These are phyloP conservation scores for Pelargonium hybrid DNA, from an alignment of 441 rosid species.

Conservation along the genomic window DNA sequence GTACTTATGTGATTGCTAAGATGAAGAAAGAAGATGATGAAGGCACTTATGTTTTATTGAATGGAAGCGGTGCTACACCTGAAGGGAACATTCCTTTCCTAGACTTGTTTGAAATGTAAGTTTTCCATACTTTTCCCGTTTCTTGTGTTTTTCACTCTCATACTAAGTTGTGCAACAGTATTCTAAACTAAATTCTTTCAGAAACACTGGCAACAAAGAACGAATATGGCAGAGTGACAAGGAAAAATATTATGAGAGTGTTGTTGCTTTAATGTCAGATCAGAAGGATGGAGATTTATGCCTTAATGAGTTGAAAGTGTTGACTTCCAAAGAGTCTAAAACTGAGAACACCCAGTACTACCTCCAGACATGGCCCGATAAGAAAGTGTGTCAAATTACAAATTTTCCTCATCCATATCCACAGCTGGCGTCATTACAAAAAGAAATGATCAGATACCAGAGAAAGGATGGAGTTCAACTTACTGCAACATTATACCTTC, in stretches of 20 bases:
- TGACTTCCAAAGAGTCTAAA: conserved; percentile 88
- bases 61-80: conserved; percentile 92
- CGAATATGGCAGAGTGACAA: conserved; percentile 95
- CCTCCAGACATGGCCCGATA: conserved; percentile 76
- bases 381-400: conserved; percentile 65
- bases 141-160: neutral
- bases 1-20: conserved; percentile 78
- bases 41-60: conserved; percentile 53
- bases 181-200: conserved; percentile 35
- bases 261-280: conserved; percentile 88
- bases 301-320: conserved; percentile 60
- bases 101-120: conserved; percentile 95
- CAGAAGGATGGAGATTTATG: conserved; percentile 60
- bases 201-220: conserved; percentile 82
- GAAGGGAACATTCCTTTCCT: conserved; percentile 94
- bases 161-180: conserved; percentile 12
- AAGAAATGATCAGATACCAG: conserved; percentile 92
- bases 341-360: conserved; percentile 85
- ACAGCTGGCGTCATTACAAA: conserved; percentile 80
- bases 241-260: conserved; percentile 79
- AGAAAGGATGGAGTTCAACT: conserved; percentile 94
- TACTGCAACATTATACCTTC: conserved; percentile 84
- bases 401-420: conserved; percentile 93
- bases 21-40: conserved; percentile 58
- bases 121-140: neutral